Evolutionary conservation across 768 basidiomycete genomes (phyloP).

Genomic region (Suillus cothurnatus): DNA sequence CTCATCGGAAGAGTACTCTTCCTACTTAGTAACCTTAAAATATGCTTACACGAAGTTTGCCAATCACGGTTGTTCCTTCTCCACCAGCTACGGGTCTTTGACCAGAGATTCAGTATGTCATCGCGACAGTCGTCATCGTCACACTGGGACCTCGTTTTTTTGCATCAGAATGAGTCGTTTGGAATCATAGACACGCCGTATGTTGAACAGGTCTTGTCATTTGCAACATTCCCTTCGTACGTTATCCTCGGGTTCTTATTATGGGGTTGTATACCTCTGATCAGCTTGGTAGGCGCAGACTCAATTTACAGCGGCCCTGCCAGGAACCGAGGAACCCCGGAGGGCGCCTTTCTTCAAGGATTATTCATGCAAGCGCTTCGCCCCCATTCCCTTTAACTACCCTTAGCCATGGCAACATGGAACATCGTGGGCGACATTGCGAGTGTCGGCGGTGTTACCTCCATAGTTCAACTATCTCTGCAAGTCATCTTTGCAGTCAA

Average conservation of each 20-base stretch:
- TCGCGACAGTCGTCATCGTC: no score
- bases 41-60: no score
- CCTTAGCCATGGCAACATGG: background rate
- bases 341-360: background rate
- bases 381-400: background rate
- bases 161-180: no score
- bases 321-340: background rate
- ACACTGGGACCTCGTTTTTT: no score
- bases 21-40: background rate
- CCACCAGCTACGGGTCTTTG: background rate
- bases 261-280: background rate
- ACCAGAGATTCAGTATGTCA: background rate
- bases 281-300: background rate
- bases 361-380: background rate
- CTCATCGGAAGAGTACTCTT: background rate
- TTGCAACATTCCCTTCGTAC: no score
- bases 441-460: background rate
- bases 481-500: background rate
- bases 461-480: conserved; percentile 1
- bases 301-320: background rate
- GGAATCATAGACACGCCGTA: no score
- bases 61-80: no score
- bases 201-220: background rate
- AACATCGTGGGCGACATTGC: background rate
- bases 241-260: background rate